Percentiles rank a stretch among this genome's conserved stretches.
phyloP scores from a whole-genome alignment of 306 rosid species.

The Vigna nakashimae region DNA sequence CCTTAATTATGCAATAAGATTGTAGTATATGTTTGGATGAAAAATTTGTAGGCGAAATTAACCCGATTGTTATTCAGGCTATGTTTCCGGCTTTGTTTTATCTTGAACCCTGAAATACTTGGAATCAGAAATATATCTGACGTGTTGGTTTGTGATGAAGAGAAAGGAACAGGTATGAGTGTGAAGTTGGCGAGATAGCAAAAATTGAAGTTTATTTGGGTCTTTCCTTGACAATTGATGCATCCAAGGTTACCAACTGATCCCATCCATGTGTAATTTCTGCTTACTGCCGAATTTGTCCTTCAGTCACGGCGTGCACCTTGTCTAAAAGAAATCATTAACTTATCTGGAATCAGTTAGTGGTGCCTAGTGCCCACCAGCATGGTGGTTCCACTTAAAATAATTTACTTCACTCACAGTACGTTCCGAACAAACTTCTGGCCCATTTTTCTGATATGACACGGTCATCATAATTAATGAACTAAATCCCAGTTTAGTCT shows the following conservation, averaged over 20 bases:
- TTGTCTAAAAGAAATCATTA: constrained; percentile 28
- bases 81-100: neutral
- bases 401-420: constrained; percentile 11
- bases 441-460: constrained; percentile 19
- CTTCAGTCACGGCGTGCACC: constrained; percentile 36
- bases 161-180: neutral
- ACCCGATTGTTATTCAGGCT: neutral
- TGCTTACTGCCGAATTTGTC: constrained; percentile 14
- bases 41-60: too few species aligned
- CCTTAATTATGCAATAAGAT: constrained; percentile 24
- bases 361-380: constrained; percentile 38
- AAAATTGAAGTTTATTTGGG: neutral
- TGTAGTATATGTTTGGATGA: too few species aligned
- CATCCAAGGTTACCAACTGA: neutral
- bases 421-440: neutral
- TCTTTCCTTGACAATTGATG: neutral
- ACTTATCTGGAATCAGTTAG: constrained; percentile 32
- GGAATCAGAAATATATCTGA: neutral
- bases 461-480: neutral
- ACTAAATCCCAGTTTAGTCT: neutral
- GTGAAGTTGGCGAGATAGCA: neutral
- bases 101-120: neutral
- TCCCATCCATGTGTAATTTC: constrained; percentile 2
- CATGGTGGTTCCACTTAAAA: constrained; percentile 38
- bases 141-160: neutral